phyloP scores from a whole-genome alignment of 2,329 filamentous ascomycete species.

The Cytospora leucostoma region DNA sequence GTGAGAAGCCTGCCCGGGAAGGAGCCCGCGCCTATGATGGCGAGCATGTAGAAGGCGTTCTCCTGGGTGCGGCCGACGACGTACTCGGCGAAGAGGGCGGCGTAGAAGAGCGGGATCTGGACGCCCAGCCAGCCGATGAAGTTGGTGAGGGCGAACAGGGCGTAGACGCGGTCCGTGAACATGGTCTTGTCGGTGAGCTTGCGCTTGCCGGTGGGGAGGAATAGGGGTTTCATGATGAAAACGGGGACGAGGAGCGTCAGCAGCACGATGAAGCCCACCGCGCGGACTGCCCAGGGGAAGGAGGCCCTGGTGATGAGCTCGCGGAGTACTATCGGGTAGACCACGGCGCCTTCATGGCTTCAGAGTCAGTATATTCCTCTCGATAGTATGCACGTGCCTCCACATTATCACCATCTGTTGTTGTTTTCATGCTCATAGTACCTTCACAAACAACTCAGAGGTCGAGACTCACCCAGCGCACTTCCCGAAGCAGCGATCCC shows the following conservation, averaged over 20 bases:
- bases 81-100: conserved; percentile 16
- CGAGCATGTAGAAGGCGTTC: conserved; percentile 43
- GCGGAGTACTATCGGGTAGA: conserved; percentile 38
- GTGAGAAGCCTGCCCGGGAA: conserved; percentile 44
- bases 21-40: conserved; percentile 44
- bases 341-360: conserved; percentile 33
- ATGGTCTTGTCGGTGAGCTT: conserved; percentile 41
- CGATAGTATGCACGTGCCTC: too few species aligned
- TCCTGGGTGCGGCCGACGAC: conserved; percentile 32
- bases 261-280: conserved; percentile 35
- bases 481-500: conserved; percentile 39
- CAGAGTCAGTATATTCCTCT: neutral
- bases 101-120: conserved; percentile 41
- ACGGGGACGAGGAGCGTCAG: conserved; percentile 33
- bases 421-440: too few species aligned
- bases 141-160: conserved; percentile 37
- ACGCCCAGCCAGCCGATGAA: conserved; percentile 40
- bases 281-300: conserved; percentile 34
- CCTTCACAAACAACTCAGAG: too few species aligned
- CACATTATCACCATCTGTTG: too few species aligned
- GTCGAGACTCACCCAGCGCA: conserved; percentile 37
- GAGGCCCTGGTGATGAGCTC: conserved; percentile 33
- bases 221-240: conserved; percentile 37
- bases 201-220: conserved; percentile 39
- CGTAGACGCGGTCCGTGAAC: conserved; percentile 43